Conservation (phyloP, 768 basidiomycete species). For the Tylopilus cervinicoccineus region DNA sequence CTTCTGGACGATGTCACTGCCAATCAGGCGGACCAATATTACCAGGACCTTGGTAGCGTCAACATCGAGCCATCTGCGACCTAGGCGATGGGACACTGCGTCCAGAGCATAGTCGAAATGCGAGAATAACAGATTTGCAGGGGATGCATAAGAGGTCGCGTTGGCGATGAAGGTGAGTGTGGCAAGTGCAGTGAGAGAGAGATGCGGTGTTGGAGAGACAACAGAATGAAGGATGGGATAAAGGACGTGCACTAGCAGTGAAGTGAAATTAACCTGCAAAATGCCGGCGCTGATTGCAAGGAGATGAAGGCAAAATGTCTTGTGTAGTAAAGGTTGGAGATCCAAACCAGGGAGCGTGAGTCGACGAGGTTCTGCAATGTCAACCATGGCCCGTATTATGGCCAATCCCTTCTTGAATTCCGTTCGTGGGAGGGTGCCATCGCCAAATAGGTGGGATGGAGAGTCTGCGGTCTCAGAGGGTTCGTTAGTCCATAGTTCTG, state of each 20-base stretch:
- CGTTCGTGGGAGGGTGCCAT: slow-evolving; percentile 42
- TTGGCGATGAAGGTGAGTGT: slow-evolving; percentile 67
- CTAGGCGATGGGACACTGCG: slow-evolving; percentile 79
- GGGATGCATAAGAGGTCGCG: slow-evolving; percentile 84
- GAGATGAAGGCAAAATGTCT: slow-evolving; percentile 65
- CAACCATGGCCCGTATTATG: slow-evolving; percentile 55
- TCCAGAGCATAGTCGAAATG: slow-evolving; percentile 98
- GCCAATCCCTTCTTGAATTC: slow-evolving; percentile 67
- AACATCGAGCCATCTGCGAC: slow-evolving; percentile 76
- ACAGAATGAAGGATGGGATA: slow-evolving; percentile 88
- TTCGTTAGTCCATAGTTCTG: slow-evolving; percentile 67
- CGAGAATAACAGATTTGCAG: slow-evolving; percentile 82
- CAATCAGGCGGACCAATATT: slow-evolving; percentile 82
- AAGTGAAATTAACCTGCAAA: slow-evolving; percentile 65
- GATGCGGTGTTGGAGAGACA: slow-evolving; percentile 62
- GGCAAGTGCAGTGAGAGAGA: slow-evolving; percentile 73
- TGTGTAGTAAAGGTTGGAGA: slow-evolving; percentile 65
- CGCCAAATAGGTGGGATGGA: slow-evolving; percentile 8
- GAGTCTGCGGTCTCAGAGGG: slow-evolving; percentile 28
- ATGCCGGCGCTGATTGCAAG: slow-evolving; percentile 70
- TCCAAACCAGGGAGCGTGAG: slow-evolving; percentile 25
- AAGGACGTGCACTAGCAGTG: slow-evolving; percentile 70
- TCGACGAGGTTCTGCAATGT: slow-evolving; percentile 37
- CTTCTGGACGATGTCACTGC: slow-evolving; percentile 78
- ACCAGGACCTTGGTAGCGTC: slow-evolving; percentile 87